Conservation (phyloP, 305 asterid species). For the Plantago coronopus region DNA sequence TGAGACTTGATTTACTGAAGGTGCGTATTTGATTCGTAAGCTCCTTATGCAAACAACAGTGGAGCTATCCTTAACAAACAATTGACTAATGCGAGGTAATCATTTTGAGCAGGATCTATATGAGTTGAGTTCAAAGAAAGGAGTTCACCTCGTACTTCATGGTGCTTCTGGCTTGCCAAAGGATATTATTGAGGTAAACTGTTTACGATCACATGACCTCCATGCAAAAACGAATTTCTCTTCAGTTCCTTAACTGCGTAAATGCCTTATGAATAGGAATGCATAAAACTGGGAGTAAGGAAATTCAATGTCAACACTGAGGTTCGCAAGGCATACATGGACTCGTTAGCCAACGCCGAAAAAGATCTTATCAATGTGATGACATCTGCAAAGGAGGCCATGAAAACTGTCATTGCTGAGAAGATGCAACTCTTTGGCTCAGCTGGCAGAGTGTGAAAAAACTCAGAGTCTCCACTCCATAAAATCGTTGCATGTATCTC, state of each 20-base stretch:
- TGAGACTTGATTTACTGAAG: conserved; percentile 89
- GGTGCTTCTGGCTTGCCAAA: conserved; percentile 92
- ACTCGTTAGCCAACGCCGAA: conserved; percentile 41
- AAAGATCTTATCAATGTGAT: conserved; percentile 74
- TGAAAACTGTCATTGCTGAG: conserved; percentile 81
- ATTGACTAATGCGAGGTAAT: not conserved
- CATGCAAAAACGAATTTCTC: not conserved
- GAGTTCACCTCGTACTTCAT: conserved; percentile 84
- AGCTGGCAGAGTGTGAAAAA: conserved; percentile 59
- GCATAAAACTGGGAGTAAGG: conserved; percentile 70
- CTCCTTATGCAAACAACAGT: not conserved
- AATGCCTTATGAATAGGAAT: conserved; percentile 46
- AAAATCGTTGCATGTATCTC: not conserved
- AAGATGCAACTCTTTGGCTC: conserved; percentile 92
- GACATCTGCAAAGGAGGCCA: conserved; percentile 79
- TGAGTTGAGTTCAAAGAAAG: conserved; percentile 59
- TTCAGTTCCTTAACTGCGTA: not conserved
- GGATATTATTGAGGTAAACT: conserved; percentile 69
- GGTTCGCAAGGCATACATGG: conserved; percentile 85
- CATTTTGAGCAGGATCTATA: conserved; percentile 54
- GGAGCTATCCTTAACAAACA: no score
- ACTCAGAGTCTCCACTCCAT: not conserved
- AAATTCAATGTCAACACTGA: conserved; percentile 95
- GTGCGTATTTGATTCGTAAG: conserved; percentile 28
- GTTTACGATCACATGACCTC: not conserved